These are phyloP conservation scores for Perkinsus marinus DNA, from an alignment of 169 alveolate species.

Conservation along the genomic window DNA sequence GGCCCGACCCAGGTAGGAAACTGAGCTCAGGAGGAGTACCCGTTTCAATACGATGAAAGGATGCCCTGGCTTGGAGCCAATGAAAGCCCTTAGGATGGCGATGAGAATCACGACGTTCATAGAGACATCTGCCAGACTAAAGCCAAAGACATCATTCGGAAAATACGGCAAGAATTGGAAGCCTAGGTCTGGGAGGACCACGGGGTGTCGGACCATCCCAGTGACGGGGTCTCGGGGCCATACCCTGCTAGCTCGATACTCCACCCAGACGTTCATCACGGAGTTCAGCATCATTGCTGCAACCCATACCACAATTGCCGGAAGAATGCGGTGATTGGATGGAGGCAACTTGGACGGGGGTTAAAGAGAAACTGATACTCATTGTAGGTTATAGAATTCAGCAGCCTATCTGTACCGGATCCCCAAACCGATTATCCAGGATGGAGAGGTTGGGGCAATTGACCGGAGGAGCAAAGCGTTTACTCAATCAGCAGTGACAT, in stretches of 20 bases:
- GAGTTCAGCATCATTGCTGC: background rate
- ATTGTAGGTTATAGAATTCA: background rate
- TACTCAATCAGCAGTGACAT: too few species aligned
- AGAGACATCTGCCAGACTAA: background rate
- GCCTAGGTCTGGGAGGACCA: background rate
- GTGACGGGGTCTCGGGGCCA: background rate
- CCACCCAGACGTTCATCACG: background rate
- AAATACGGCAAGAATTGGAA: background rate
- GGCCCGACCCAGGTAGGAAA: background rate
- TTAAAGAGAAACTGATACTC: background rate
- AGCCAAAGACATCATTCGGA: background rate
- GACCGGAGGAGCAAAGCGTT: background rate
- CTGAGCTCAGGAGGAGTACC: background rate
- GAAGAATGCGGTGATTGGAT: background rate
- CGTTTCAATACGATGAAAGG: background rate
- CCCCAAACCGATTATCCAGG: too few species aligned
- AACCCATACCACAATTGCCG: background rate
- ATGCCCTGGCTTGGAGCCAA: background rate
- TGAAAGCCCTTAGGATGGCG: background rate
- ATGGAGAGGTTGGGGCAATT: background rate
- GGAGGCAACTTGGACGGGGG: background rate
- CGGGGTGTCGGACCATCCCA: background rate
- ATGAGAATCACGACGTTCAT: background rate
- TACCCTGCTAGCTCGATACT: background rate
- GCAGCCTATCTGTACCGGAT: background rate